Percentiles rank a stretch among this genome's conserved stretches.
Conservation (phyloP, 2,329 filamentous ascomycete genomes). For the Paracoccidioides lutzii region DNA sequence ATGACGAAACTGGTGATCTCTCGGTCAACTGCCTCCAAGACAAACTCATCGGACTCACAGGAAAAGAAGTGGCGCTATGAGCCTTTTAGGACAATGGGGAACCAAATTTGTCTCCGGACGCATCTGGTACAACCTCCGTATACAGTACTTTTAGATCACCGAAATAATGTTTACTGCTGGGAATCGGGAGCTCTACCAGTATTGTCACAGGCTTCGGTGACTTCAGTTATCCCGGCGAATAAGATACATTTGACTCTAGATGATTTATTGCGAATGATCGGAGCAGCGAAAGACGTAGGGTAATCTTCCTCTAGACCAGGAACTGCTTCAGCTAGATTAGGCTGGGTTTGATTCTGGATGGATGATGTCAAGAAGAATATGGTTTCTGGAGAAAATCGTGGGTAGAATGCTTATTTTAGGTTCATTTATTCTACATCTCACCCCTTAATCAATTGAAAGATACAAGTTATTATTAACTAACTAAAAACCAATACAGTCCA, state of each 20-base stretch:
- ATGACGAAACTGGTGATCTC: constrained; percentile 19
- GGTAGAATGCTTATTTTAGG: not conserved
- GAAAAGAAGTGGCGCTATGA: constrained; percentile 23
- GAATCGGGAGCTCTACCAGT: constrained; percentile 21
- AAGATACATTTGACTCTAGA: constrained; percentile 23
- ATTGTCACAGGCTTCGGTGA: constrained; percentile 22
- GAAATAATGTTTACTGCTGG: constrained; percentile 22
- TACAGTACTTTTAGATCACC: constrained; percentile 22
- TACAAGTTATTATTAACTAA: not conserved
- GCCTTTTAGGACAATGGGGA: constrained; percentile 29
- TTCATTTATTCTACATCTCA: not conserved
- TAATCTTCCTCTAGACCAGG: no score
- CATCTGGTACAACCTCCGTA: constrained; percentile 24
- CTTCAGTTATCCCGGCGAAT: constrained; percentile 20
- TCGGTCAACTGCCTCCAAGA: constrained; percentile 20
- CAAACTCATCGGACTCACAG: constrained; percentile 20
- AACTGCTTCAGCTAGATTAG: no score
- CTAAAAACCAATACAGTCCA: constrained; percentile 12
- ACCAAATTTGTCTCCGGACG: constrained; percentile 24
- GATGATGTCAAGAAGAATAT: constrained; percentile 22
- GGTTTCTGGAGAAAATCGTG: constrained; percentile 18
- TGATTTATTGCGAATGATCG: constrained; percentile 9
- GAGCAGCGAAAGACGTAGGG: no score
- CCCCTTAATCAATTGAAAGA: not conserved
- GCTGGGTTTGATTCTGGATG: not conserved